phyloP scores from a whole-genome alignment of 805 yeast genomes.

The Wickerhamiella dianesei region DNA sequence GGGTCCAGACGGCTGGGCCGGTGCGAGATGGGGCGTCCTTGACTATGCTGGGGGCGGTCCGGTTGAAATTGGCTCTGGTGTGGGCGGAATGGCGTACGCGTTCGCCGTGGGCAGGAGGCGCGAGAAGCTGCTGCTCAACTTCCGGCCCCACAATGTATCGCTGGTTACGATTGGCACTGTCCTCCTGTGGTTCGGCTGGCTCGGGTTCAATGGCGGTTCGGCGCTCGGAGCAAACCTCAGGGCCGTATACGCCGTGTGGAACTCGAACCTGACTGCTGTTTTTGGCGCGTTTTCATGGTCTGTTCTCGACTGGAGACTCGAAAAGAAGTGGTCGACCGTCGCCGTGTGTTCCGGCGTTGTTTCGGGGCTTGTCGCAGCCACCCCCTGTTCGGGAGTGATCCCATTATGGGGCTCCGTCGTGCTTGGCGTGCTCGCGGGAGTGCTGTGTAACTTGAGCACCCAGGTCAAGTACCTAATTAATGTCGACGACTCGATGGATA shows the following conservation, averaged over 20 bases:
- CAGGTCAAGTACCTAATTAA: constrained; percentile 65
- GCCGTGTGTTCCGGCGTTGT: constrained; percentile 92
- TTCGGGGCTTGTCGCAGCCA: constrained; percentile 93
- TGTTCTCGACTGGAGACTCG: constrained; percentile 73
- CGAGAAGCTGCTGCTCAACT: constrained; percentile 63
- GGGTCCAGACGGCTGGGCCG: constrained; percentile 90
- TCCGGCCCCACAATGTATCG: constrained; percentile 89
- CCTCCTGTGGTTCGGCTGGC: constrained; percentile 89
- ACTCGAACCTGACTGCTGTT: constrained; percentile 79
- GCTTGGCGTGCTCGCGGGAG: constrained; percentile 68
- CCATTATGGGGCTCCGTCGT: constrained; percentile 85
- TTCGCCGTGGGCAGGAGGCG: constrained; percentile 51
- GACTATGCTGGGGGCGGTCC: constrained; percentile 99
- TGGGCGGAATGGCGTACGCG: constrained; percentile 62
- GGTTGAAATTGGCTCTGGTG: constrained; percentile 84
- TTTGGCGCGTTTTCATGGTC: constrained; percentile 91
- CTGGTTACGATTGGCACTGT: constrained; percentile 80
- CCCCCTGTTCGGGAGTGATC: constrained; percentile 85
- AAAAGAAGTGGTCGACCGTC: constrained; percentile 84
- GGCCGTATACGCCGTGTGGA: constrained; percentile 82
- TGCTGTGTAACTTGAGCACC: constrained; percentile 80
- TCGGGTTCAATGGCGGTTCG: constrained; percentile 87
- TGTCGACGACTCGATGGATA: constrained; percentile 89
- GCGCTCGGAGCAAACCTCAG: constrained; percentile 69
- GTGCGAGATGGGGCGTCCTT: constrained; percentile 68